Conservation (phyloP, 345 rosid species). For the Turnera subulata region DNA sequence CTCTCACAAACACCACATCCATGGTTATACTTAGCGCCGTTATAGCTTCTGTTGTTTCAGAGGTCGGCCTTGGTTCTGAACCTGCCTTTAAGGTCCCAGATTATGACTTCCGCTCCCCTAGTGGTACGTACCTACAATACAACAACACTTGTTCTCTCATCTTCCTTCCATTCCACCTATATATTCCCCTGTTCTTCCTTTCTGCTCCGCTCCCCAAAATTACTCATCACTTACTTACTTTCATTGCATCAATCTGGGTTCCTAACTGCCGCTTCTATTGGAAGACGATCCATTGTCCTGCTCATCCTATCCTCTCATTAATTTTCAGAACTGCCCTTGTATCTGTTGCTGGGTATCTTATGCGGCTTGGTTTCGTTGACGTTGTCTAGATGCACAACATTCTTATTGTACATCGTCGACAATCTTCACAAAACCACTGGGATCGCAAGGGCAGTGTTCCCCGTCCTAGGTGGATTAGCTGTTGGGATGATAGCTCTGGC, state of each 20-base stretch:
- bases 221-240: no score
- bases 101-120: slow-evolving; percentile 84
- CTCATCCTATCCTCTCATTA: slow-evolving; percentile 16
- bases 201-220: no score
- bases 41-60: slow-evolving; percentile 77
- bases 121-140: no score
- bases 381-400: slow-evolving; percentile 74
- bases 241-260: no score
- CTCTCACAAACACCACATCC: slow-evolving; percentile 77
- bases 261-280: no score
- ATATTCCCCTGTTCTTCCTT: neutral
- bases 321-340: slow-evolving; percentile 88
- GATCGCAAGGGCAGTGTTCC: slow-evolving; percentile 70
- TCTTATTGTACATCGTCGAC: slow-evolving; percentile 46
- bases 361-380: slow-evolving; percentile 74
- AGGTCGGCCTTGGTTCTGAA: slow-evolving; percentile 82
- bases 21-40: slow-evolving; percentile 92
- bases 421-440: slow-evolving; percentile 55
- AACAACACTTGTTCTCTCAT: neutral
- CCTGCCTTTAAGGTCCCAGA: slow-evolving; percentile 89
- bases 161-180: neutral
- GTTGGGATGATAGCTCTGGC: slow-evolving; percentile 68
- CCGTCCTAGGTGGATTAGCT: slow-evolving; percentile 64
- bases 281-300: neutral
- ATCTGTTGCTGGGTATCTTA: slow-evolving; percentile 73